Base-by-base conservation (phyloP, 495 filamentous ascomycete genomes). In the Penicillium parvum region DNA sequence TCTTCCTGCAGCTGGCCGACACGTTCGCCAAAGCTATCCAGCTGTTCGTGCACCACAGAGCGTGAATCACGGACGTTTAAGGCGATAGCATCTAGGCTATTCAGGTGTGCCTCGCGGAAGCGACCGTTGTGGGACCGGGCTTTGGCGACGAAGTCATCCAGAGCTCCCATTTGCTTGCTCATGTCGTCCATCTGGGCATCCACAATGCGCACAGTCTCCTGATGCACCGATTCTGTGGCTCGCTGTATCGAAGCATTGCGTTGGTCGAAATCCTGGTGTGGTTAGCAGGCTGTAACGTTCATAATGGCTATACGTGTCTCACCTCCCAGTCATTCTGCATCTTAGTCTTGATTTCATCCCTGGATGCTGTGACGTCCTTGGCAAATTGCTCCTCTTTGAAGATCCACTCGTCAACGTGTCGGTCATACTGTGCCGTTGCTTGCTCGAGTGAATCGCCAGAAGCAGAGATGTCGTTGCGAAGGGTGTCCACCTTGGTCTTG, bases 281-380 rank as follows among this genome's bases (percentile, higher is more conserved):
- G 40, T 65, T 56, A 68, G 65, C 50, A 55, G n/a, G n/a, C n/a
- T n/a, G 47, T 44, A 38, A 28, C 20, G 21, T 29, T 40, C 16
- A 21, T n/a, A 42, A 9, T 46, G 48, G 4, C 33, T 11, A 21
- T 9, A 9, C 12, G 37, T 10, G 32, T 58, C 83, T 70, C 75
- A 88, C 82, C 53, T 80, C 80, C 86, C 88, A 96, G 53, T 97
- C 90, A 44, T 86, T 79, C 68, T 90, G 85, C 60, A 98, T 76
- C 63, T 80, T 86, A 14, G 66, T 75, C 66, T 90, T 94, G 17
- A 96, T 60, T 6, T 72, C 76, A 42, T 95, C 90, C 26, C 81
- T 71, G 8, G 86, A 89, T 56, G 74, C 78, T 12, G 74, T 56
- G 9, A 95, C 78, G 14, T 83, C 81, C 28, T 85, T 81, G 3